phyloP scores from a whole-genome alignment of 2,329 filamentous ascomycete species.

The Colletotrichum melonis region DNA sequence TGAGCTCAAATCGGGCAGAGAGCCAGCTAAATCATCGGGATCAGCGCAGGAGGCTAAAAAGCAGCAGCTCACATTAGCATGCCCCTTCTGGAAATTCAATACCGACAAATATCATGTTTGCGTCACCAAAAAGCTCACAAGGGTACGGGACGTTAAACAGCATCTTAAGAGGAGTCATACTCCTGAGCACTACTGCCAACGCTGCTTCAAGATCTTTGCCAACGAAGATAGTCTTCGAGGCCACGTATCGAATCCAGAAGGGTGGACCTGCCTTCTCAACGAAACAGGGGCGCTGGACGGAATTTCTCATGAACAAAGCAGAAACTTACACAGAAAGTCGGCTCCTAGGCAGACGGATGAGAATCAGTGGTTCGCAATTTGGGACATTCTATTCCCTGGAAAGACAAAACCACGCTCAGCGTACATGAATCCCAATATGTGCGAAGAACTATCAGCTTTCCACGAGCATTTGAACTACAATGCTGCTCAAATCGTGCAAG shows the following conservation, averaged over 20 bases:
- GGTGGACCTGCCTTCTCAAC: not conserved
- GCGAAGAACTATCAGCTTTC: not conserved
- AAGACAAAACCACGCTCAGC: not conserved
- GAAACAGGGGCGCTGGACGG: not conserved
- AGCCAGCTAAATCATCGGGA: too few species aligned
- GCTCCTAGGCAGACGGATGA: not conserved
- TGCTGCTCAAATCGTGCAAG: too few species aligned
- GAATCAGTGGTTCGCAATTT: not conserved
- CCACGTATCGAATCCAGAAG: not conserved
- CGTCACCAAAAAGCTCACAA: not conserved
- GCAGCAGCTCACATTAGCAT: not conserved
- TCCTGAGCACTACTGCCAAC: not conserved
- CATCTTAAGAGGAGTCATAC: not conserved
- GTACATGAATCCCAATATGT: not conserved
- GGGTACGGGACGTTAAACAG: not conserved
- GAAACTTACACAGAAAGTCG: not conserved
- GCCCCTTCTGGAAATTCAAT: not conserved
- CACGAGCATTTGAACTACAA: not conserved
- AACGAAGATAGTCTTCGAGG: not conserved
- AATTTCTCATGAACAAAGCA: not conserved
- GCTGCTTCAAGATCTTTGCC: not conserved
- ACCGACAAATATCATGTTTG: not conserved
- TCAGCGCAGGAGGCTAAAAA: not conserved
- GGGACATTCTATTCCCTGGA: not conserved
- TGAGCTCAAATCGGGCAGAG: not conserved